Evolutionary conservation across 805 yeast species (phyloP).

Genomic region (Lipomyces oligophaga): DNA sequence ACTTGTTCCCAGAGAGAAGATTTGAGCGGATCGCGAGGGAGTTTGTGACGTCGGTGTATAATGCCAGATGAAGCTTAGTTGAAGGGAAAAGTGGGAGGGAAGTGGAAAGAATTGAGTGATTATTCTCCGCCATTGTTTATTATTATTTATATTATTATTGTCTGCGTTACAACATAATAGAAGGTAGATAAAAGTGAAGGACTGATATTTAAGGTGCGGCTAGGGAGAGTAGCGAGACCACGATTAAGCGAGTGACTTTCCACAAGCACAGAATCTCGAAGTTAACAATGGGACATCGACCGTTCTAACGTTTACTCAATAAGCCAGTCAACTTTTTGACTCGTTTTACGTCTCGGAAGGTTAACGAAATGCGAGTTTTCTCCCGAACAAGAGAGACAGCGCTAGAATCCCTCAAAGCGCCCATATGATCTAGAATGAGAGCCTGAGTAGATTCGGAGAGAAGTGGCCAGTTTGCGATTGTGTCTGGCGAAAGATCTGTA

Average conservation of each 20-base stretch:
- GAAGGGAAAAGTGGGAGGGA: conserved; percentile 25
- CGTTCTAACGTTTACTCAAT: conserved; percentile 1
- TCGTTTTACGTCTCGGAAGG: conserved; percentile 24
- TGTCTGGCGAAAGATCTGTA: conserved; percentile 4
- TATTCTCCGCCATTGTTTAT: no score
- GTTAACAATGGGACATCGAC: no score
- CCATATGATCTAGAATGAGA: neutral
- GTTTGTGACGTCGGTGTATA: conserved; percentile 48
- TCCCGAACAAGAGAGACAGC: no score
- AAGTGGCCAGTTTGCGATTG: conserved; percentile 20
- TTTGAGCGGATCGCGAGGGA: conserved; percentile 45
- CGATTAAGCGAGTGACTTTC: no score
- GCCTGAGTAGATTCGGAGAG: conserved; percentile 8
- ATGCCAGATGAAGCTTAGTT: conserved; percentile 39
- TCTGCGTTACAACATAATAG: no score
- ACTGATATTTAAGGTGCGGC: no score
- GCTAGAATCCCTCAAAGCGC: neutral
- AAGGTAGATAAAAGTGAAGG: no score
- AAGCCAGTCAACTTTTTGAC: conserved; percentile 15
- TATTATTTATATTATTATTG: no score
- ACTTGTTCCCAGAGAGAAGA: conserved; percentile 45
- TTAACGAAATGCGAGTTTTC: conserved; percentile 17
- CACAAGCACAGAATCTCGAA: no score
- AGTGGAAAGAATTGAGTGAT: no score
- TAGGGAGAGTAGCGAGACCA: no score